These are phyloP conservation scores for Boletus subparvulus DNA, from an alignment of 768 basidiomycete genomes.

Conservation along the genomic window DNA sequence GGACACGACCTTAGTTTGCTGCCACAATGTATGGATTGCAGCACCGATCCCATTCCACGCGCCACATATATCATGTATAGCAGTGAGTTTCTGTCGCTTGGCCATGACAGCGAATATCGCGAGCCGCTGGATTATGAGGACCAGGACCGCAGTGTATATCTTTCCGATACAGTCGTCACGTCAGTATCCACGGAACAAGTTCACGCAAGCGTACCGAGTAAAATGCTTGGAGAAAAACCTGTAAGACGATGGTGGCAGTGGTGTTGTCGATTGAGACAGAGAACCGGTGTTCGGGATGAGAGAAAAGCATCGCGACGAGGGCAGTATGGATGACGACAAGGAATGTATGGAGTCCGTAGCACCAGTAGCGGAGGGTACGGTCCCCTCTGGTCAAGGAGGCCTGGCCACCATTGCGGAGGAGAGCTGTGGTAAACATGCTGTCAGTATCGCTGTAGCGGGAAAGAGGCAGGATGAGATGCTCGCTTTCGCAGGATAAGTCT, in stretches of 20 bases:
- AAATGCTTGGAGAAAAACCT: not conserved
- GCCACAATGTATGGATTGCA: conserved; percentile 16
- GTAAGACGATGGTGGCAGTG: not conserved
- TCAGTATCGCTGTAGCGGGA: not conserved
- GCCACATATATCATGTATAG: conserved; percentile 15
- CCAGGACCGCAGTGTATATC: conserved; percentile 18
- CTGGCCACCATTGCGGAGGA: not conserved
- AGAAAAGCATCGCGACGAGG: not conserved
- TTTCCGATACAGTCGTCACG: not conserved
- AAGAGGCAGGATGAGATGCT: not conserved
- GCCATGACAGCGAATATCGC: conserved; percentile 4
- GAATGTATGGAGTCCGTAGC: not conserved
- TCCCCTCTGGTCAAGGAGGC: not conserved
- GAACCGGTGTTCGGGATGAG: not conserved
- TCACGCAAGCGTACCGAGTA: not conserved
- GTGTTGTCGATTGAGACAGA: not conserved
- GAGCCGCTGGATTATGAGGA: conserved; percentile 15
- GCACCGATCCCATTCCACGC: conserved; percentile 28
- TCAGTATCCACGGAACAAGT: not conserved
- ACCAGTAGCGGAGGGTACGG: not conserved
- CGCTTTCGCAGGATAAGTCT: not conserved
- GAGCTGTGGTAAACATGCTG: not conserved
- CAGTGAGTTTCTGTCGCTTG: conserved; percentile 15
- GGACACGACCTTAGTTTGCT: conserved; percentile 17
- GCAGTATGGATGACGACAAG: not conserved